Evolutionary conservation across 495 filamentous ascomycete genomes (phyloP).

Genomic region (Trypethelium eluteriae): DNA sequence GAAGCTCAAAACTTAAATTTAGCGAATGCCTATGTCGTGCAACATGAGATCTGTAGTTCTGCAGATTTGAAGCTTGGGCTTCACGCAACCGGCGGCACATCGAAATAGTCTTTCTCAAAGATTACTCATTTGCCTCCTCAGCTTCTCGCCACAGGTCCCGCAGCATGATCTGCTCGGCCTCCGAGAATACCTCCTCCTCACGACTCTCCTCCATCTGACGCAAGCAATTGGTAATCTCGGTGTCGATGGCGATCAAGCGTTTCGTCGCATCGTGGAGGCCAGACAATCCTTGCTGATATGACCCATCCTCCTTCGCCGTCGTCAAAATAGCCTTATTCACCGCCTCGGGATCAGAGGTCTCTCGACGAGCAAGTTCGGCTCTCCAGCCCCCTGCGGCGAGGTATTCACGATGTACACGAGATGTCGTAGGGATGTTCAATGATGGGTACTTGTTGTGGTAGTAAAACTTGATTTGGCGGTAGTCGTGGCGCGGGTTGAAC

Average conservation of each 20-base stretch:
- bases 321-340: constrained; percentile 26
- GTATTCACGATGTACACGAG: background rate
- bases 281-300: background rate
- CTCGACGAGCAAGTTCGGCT: background rate
- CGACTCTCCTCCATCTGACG: background rate
- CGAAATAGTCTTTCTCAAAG: constrained; percentile 12
- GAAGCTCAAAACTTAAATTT: too few relatives aligned
- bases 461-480: background rate
- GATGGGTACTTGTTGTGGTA: background rate
- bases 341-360: constrained; percentile 16
- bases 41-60: too few relatives aligned
- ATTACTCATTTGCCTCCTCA: constrained; percentile 23
- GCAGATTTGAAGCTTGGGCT: too few relatives aligned
- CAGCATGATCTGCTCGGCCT: background rate
- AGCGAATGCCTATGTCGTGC: too few relatives aligned
- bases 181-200: background rate
- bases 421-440: background rate
- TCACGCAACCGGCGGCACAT: too few relatives aligned
- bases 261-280: background rate
- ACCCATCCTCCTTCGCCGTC: constrained; percentile 40
- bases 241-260: background rate
- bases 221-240: background rate
- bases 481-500: too few relatives aligned
- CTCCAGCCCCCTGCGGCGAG: background rate
- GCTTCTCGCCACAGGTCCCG: constrained; percentile 16